Conservation (phyloP, 164 flowering plant species). For the Berberis vulgaris region DNA sequence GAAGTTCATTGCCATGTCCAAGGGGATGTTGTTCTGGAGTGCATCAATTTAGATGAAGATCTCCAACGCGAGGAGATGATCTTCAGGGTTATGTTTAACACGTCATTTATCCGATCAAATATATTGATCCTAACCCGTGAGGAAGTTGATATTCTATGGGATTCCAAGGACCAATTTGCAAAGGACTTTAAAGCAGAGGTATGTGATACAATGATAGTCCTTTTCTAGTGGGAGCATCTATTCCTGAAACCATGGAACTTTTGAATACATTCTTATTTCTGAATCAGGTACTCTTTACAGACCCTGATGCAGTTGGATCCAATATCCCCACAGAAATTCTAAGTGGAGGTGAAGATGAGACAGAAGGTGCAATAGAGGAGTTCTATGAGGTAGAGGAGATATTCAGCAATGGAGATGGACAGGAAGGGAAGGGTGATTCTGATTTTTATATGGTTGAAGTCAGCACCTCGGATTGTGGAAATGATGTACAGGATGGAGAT, state of each 20-base stretch:
- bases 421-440: conserved; percentile 35
- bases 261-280: conserved; percentile 20
- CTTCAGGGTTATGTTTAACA: conserved; percentile 78
- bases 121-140: conserved; percentile 55
- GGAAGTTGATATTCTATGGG: conserved; percentile 81
- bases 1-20: conserved; percentile 70
- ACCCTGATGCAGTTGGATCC: conserved; percentile 52
- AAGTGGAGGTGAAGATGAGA: conserved; percentile 47
- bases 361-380: conserved; percentile 64
- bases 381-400: conserved; percentile 96
- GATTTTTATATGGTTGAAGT: conserved; percentile 17
- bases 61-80: conserved; percentile 68
- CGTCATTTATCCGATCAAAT: conserved; percentile 71
- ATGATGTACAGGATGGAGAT: conserved; percentile 3
- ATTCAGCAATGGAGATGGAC: conserved; percentile 59
- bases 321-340: conserved; percentile 31
- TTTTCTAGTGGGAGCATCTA: conserved; percentile 8
- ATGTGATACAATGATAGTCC: conserved; percentile 12
- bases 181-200: conserved; percentile 91
- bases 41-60: conserved; percentile 69
- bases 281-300: conserved; percentile 78
- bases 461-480: conserved; percentile 3
- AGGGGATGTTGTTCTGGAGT: conserved; percentile 93
- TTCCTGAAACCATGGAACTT: conserved; percentile 29
- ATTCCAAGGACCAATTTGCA: conserved; percentile 62